Percentiles rank a stretch among this genome's conserved stretches.
Evolutionary conservation across 345 rosid species (phyloP).

Genomic region (Salix koriyanagi): DNA sequence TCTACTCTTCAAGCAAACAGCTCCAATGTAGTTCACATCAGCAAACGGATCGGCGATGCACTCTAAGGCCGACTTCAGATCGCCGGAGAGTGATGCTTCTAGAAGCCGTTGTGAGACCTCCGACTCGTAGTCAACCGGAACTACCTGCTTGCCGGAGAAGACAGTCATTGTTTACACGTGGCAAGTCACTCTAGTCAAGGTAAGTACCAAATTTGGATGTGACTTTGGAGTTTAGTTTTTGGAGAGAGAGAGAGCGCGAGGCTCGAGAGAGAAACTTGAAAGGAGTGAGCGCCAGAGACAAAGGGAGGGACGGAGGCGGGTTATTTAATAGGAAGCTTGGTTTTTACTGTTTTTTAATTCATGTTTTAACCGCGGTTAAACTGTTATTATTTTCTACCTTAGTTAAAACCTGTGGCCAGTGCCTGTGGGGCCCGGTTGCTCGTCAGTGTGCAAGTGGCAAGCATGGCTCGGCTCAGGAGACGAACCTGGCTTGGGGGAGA

Average conservation of each 20-base stretch:
- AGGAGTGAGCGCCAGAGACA: constrained; percentile 51
- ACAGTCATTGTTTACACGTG: constrained; percentile 49
- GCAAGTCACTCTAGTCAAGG: neutral
- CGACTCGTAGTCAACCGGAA: constrained; percentile 80
- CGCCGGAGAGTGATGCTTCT: constrained; percentile 64
- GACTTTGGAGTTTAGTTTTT: too few relatives aligned
- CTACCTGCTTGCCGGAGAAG: constrained; percentile 82
- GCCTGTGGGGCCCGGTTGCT: constrained; percentile 9
- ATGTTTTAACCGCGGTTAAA: constrained; percentile 14
- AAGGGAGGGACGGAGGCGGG: constrained; percentile 8
- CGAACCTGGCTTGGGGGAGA: too few relatives aligned
- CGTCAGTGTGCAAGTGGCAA: neutral
- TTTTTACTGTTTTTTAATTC: neutral
- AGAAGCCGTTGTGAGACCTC: constrained; percentile 86
- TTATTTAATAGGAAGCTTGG: constrained; percentile 31
- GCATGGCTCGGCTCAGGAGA: neutral
- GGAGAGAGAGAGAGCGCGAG: constrained; percentile 19
- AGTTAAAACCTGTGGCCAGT: neutral
- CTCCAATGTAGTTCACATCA: constrained; percentile 86
- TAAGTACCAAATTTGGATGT: too few relatives aligned
- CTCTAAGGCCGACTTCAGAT: constrained; percentile 53
- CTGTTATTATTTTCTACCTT: neutral
- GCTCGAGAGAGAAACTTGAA: constrained; percentile 47
- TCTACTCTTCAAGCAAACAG: constrained; percentile 64
- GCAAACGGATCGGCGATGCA: constrained; percentile 64